Base-by-base conservation (phyloP, 1,284 basidiomycete genomes). In the Ganoderma meredithae region DNA sequence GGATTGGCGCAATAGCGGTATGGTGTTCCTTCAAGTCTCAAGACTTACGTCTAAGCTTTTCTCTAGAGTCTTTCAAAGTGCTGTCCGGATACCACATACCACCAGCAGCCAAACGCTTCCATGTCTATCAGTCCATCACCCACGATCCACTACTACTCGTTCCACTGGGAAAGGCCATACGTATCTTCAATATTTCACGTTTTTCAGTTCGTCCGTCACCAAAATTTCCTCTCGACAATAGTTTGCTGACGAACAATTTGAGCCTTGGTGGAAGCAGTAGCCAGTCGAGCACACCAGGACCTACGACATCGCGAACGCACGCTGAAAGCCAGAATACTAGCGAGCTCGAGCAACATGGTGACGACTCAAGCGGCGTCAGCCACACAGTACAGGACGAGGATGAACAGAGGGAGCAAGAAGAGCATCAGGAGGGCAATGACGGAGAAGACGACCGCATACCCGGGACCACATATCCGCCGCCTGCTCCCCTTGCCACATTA, bases 1-100 rank as follows among this genome's bases (percentile, higher is more conserved):
- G 91, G 91, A 93, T 76, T 93, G 88, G 76, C 87, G 88, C 74
- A 87, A 91, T 73, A 93, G 91, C 75, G 83, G 91, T 92, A 79
- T 72, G 76, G 74, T 22, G 25, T 27, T 36, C 3, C 5, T 68
- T 33, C 44, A 33, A 52, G n/a, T 33, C 40, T 61, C 4, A n/a
- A 19, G 33, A 10, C 19, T n/a, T 33, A 31, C n/a, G 10, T 6
- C 17, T 63, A 59, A 56, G 33, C 6, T 12, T 9, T 27, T 1
- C n/a, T 47, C 3, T 55, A 83, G 91, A 86, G 47, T 91, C 90
- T 0, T 91, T 90, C 80, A 90, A 87, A 70, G 73, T 91, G 25
- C 78, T 91, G 17, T 83, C 90, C 1, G 81, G 82, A 10, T 79
- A 82, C 63, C 79, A 82, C 10, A 82, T 89, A 65, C 83, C 84